Conservation (phyloP, 2,329 filamentous ascomycete species). For the Aspergillus udagawae region DNA sequence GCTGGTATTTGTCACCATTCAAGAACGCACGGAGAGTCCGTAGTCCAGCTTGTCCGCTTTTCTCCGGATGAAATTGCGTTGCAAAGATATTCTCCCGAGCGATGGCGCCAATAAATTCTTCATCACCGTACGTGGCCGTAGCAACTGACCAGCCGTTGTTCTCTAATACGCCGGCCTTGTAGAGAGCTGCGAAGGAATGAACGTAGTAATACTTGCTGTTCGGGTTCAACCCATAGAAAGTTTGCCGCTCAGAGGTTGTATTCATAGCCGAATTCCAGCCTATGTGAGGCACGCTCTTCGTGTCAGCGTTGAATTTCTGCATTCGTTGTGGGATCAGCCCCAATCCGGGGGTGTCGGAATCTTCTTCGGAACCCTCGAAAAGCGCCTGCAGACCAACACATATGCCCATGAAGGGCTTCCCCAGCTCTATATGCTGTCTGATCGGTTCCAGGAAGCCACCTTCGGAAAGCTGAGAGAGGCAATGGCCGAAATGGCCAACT, state of each 20-base stretch:
- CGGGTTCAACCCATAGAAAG: conserved; percentile 73
- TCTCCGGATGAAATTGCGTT: conserved; percentile 97
- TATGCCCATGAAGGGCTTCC: conserved; percentile 98
- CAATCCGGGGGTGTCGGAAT: conserved; percentile 66
- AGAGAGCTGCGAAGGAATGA: conserved; percentile 85
- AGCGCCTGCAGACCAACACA: conserved; percentile 92
- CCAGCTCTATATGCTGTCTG: conserved; percentile 72
- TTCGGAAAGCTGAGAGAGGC: conserved; percentile 74
- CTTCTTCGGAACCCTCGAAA: conserved; percentile 81
- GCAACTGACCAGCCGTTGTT: conserved; percentile 86
- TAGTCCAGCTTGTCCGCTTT: conserved; percentile 86
- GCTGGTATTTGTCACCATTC: conserved; percentile 60
- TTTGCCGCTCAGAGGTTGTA: conserved; percentile 43
- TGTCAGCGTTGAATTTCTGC: conserved; percentile 68
- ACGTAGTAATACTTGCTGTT: conserved; percentile 98
- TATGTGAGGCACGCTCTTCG: conserved; percentile 96
- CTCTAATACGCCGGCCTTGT: conserved; percentile 69
- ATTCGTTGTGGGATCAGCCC: conserved; percentile 69
- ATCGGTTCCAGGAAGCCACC: conserved; percentile 84
- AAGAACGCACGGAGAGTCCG: conserved; percentile 82
- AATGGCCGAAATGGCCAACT: conserved; percentile 97
- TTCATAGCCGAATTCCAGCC: conserved; percentile 89
- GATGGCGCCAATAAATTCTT: conserved; percentile 88
- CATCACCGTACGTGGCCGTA: conserved; percentile 77
- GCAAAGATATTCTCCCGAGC: conserved; percentile 81